Conservation (phyloP, 192 early-diverging fungal species). For the Linnemannia elongata region DNA sequence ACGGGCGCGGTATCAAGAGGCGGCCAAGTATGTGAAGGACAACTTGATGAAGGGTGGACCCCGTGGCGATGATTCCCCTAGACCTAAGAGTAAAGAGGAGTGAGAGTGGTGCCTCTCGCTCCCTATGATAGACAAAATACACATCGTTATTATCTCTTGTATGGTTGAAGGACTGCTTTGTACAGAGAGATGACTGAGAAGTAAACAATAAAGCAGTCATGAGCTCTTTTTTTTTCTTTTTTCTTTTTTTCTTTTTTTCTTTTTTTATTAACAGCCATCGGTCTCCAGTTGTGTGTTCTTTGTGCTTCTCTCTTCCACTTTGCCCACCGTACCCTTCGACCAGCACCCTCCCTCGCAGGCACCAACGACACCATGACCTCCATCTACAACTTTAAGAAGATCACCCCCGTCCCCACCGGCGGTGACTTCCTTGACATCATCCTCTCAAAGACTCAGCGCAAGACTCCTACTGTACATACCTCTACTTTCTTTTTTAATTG, state of each 20-base stretch:
- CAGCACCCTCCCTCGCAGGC: not conserved
- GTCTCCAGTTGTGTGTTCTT: conserved; percentile 13
- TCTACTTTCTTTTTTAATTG: no score
- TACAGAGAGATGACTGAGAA: not conserved
- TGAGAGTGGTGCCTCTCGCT: not conserved
- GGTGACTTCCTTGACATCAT: conserved; percentile 97
- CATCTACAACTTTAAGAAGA: conserved; percentile 97
- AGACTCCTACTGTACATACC: conserved; percentile 87
- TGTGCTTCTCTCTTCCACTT: not conserved
- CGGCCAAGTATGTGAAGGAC: conserved; percentile 45
- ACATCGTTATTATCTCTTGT: no score
- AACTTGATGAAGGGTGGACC: not conserved
- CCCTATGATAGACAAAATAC: not conserved
- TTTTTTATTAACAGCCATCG: not conserved
- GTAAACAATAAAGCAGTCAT: conserved; percentile 6
- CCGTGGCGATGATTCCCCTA: not conserved
- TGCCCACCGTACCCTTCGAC: not conserved
- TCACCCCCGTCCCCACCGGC: conserved; percentile 92
- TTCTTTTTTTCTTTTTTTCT: conserved; percentile 1
- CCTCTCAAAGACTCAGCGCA: conserved; percentile 97
- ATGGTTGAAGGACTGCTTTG: not conserved
- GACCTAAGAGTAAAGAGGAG: not conserved
- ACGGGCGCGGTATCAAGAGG: conserved; percentile 44
- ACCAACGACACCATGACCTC: conserved; percentile 17
- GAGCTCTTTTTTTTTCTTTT: not conserved